These are phyloP conservation scores for Zymoseptoria ardabiliae DNA, from an alignment of 2,329 filamentous ascomycete species.

Conservation along the genomic window DNA sequence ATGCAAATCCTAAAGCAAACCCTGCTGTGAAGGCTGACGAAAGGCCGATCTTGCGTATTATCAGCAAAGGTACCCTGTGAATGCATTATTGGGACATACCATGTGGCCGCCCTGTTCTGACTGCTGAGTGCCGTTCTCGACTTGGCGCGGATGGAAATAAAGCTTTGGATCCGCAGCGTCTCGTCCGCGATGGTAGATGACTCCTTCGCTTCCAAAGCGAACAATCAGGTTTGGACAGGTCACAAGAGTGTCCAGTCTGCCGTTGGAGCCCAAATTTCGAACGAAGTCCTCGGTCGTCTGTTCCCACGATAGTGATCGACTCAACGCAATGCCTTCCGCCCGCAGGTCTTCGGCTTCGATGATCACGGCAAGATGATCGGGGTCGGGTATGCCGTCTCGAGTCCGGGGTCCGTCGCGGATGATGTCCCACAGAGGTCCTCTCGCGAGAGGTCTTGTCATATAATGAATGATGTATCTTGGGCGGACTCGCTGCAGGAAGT, in stretches of 20 bases:
- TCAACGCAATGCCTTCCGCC: constrained; percentile 28
- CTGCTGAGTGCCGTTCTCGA: constrained; percentile 17
- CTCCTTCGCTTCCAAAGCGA: constrained; percentile 28
- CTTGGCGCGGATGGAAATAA: constrained; percentile 25
- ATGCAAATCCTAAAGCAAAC: constrained; percentile 28
- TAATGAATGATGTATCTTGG: constrained; percentile 29
- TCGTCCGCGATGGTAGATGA: constrained; percentile 29
- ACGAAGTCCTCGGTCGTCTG: constrained; percentile 30
- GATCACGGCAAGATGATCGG: constrained; percentile 28
- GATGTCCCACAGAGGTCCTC: constrained; percentile 28
- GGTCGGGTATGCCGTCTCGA: constrained; percentile 24
- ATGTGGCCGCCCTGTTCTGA: constrained; percentile 8
- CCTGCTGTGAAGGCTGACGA: constrained; percentile 28
- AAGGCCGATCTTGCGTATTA: constrained; percentile 18
- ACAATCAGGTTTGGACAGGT: constrained; percentile 31
- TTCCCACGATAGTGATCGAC: constrained; percentile 29
- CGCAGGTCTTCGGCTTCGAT: constrained; percentile 30
- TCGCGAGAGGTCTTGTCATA: constrained; percentile 28
- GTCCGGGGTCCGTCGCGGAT: constrained; percentile 28
- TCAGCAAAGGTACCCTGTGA: constrained; percentile 8
- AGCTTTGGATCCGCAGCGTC: constrained; percentile 30
- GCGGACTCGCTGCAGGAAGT: constrained; percentile 25
- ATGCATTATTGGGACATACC: constrained; percentile 3
- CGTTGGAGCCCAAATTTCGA: constrained; percentile 29
- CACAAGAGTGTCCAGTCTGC: constrained; percentile 28